Base-by-base conservation (phyloP, 495 filamentous ascomycete species). In the Hypomontagnella monticulosa region DNA sequence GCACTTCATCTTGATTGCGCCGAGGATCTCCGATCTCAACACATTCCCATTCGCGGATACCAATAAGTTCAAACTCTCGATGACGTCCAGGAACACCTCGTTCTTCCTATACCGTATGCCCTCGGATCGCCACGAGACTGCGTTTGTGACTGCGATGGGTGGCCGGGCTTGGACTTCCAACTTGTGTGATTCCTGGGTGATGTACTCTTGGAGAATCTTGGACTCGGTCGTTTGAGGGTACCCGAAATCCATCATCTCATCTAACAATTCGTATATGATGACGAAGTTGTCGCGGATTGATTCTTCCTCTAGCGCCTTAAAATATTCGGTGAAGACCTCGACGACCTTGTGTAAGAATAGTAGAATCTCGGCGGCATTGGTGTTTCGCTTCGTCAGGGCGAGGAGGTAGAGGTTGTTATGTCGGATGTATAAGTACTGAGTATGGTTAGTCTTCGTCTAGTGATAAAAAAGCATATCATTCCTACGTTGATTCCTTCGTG, bases 191-290 rank as follows among this genome's bases (percentile, higher is more conserved):
- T 99, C 96, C 81, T 99, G 96, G 30, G 96, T 99, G 78, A 99
- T 99, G 81, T 97, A 97, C 83, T 99, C 96, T 81, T 98, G 96
- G 61, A 99, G 81, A 74, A 99, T 99, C 85, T 99, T 99, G 79
- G 86, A 93, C 78, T 99, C 96, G 52, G 96, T 99, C 16, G 96
- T 99, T 78, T 99, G 96, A 14, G 96, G 96, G 77, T 99, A 97
- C 48, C 96, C 96, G 80, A 98, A 99, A 77, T 99, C 96, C 96
- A 99, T 99, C 96, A 99, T 99, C 81, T 99, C 96, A 75, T 99
- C 96, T 65, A 99, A 86, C 53, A 99, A 79, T 79, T 99, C 96
- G 82, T 99, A 99, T 71, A 99, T 99, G 71, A 99, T 86, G 76
- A 99, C 96, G 70, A 98, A 99, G 82, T 99, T 99, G 80, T 99